Conservation (phyloP, 1,284 basidiomycete genomes). For the Erythrobasidium hasegawianum region DNA sequence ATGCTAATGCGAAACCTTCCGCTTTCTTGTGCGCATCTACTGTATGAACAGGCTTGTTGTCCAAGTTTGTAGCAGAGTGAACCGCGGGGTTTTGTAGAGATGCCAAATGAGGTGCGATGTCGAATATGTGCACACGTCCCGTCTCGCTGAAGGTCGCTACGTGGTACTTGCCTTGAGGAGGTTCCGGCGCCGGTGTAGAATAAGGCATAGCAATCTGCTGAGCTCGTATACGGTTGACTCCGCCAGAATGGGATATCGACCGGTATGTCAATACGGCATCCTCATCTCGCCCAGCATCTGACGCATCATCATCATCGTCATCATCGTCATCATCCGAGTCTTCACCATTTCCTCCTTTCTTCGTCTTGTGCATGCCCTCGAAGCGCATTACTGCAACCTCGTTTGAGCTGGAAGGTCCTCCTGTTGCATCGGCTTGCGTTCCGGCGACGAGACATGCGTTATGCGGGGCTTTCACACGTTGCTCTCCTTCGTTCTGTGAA, state of each 20-base stretch:
- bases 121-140: constrained; percentile 94
- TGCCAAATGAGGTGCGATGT: constrained; percentile 87
- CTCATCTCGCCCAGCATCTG: constrained; percentile 73
- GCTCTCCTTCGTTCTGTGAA: constrained; percentile 68
- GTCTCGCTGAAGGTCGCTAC: constrained; percentile 93
- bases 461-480: constrained; percentile 82
- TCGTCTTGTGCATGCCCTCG: constrained; percentile 81
- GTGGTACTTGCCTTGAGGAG: constrained; percentile 76
- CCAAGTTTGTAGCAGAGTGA: constrained; percentile 52
- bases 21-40: constrained; percentile 73
- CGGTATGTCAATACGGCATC: constrained; percentile 91
- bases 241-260: constrained; percentile 82
- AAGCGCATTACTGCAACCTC: constrained; percentile 83
- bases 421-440: constrained; percentile 61
- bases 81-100: constrained; percentile 78
- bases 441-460: constrained; percentile 87
- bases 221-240: constrained; percentile 88
- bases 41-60: constrained; percentile 74
- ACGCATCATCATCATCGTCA: constrained; percentile 66
- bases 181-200: constrained; percentile 58
- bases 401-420: constrained; percentile 58
- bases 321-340: constrained; percentile 56
- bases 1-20: constrained; percentile 97
- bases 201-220: constrained; percentile 59
- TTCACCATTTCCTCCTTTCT: constrained; percentile 55